Percentiles rank a stretch among this genome's conserved stretches.
phyloP scores from a whole-genome alignment of 2,329 filamentous ascomycete genomes.

The Aureobasidium melanogenum region DNA sequence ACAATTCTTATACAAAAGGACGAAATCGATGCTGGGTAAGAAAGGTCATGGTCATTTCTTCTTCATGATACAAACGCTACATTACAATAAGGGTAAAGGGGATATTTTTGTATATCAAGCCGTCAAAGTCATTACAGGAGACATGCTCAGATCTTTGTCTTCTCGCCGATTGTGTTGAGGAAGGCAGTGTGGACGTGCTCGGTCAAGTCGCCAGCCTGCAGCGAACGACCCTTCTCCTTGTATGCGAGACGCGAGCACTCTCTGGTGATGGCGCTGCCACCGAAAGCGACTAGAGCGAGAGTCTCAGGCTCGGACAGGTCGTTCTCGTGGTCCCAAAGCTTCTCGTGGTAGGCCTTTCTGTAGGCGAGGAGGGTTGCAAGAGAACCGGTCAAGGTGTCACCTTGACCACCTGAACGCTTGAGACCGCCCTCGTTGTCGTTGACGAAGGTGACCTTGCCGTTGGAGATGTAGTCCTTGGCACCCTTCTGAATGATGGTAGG shows the following conservation, averaged over 20 bases:
- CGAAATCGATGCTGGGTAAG: not conserved
- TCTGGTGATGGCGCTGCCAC: conserved; percentile 77
- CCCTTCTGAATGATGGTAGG: conserved; percentile 93
- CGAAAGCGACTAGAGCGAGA: conserved; percentile 72
- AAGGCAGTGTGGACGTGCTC: conserved; percentile 83
- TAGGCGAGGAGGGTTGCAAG: conserved; percentile 84
- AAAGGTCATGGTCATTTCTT: conserved; percentile 3
- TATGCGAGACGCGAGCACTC: conserved; percentile 87
- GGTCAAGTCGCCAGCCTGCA: conserved; percentile 90
- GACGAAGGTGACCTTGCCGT: conserved; percentile 65
- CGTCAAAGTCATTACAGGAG: conserved; percentile 1
- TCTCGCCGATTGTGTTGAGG: conserved; percentile 66
- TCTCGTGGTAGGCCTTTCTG: conserved; percentile 76
- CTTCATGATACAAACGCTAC: not conserved
- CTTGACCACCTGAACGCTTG: conserved; percentile 90
- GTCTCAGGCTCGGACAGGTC: conserved; percentile 50
- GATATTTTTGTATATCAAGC: not conserved
- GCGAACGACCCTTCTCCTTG: conserved; percentile 69
- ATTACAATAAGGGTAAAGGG: not conserved
- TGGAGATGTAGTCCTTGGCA: conserved; percentile 68
- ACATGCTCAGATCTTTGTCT: conserved; percentile 18
- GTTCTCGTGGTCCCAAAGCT: conserved; percentile 59
- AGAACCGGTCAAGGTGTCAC: conserved; percentile 85
- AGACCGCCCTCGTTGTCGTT: conserved; percentile 71
- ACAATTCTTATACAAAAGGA: not conserved